A percentile compares a stretch with the other conserved stretches of the same genome.
These are phyloP conservation scores for Thymus mandschuricus DNA, from an alignment of 257 asterid genomes.

Conservation along the genomic window DNA sequence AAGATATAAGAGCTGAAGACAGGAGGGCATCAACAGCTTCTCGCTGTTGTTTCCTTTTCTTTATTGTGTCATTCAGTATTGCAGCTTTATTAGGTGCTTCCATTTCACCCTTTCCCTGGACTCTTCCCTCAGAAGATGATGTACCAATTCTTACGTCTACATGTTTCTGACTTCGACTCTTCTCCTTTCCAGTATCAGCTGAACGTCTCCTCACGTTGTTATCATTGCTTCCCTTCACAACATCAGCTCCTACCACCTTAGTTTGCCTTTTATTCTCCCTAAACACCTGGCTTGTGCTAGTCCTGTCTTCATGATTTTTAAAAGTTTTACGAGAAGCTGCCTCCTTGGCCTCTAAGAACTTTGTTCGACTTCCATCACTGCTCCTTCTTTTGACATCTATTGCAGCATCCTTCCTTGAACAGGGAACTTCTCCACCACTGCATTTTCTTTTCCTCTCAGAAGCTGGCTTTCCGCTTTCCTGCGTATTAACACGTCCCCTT, in stretches of 20 bases:
- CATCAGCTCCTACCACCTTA: conserved; percentile 33
- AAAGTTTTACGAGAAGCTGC: conserved; percentile 29
- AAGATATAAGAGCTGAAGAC: conserved; percentile 89
- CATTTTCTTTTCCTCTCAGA: conserved; percentile 55
- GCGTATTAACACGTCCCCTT: conserved; percentile 33
- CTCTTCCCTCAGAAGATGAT: conserved; percentile 43
- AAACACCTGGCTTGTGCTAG: conserved; percentile 23
- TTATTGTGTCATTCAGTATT: conserved; percentile 38
- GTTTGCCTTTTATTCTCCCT: conserved; percentile 35
- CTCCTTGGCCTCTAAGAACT: neutral
- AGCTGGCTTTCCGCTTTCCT: conserved; percentile 37
- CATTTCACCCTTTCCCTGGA: conserved; percentile 45
- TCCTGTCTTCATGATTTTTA: conserved; percentile 39
- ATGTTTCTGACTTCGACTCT: conserved; percentile 43
- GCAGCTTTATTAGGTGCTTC: conserved; percentile 50
- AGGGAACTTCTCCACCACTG: conserved; percentile 35
- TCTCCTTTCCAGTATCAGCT: conserved; percentile 41
- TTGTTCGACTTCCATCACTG: conserved; percentile 38
- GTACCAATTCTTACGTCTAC: conserved; percentile 28
- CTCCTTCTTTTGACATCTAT: conserved; percentile 39
- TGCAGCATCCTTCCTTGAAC: conserved; percentile 33
- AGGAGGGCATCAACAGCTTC: conserved; percentile 95
- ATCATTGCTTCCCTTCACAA: conserved; percentile 29
- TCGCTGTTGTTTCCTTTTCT: conserved; percentile 83
- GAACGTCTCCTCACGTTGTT: conserved; percentile 34